Conservation (phyloP, 345 rosid genomes). For the Citrus mangshanensis region DNA sequence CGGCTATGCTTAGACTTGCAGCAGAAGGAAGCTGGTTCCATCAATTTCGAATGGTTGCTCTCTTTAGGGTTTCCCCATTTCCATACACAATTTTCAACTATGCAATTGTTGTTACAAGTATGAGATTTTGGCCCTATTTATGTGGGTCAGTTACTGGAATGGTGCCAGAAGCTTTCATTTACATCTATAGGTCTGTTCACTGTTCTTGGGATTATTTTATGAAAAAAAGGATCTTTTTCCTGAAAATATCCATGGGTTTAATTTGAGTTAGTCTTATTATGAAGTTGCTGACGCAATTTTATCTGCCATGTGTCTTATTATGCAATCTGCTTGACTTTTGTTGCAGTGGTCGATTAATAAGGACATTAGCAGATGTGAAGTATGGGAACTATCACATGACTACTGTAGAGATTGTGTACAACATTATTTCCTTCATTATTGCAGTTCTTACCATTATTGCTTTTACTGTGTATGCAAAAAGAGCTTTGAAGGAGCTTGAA, state of each 20-base stretch:
- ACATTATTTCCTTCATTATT: slow-evolving; percentile 54
- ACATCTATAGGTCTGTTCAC: slow-evolving; percentile 73
- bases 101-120: slow-evolving; percentile 78
- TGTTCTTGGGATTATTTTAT: slow-evolving; percentile 11
- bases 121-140: slow-evolving; percentile 90
- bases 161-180: slow-evolving; percentile 96
- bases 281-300: neutral
- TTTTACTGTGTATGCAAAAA: slow-evolving; percentile 63
- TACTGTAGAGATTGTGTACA: slow-evolving; percentile 65
- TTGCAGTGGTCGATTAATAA: slow-evolving; percentile 75
- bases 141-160: slow-evolving; percentile 90
- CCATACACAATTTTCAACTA: slow-evolving; percentile 98
- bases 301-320: neutral
- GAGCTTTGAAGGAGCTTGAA: slow-evolving; percentile 53
- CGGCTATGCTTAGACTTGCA: slow-evolving; percentile 78
- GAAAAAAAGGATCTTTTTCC: neutral
- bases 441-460: slow-evolving; percentile 61
- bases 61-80: slow-evolving; percentile 92
- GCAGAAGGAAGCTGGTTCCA: slow-evolving; percentile 96
- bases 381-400: slow-evolving; percentile 60
- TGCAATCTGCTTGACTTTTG: neutral
- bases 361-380: slow-evolving; percentile 66
- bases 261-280: neutral
- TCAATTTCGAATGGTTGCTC: slow-evolving; percentile 86
- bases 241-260: neutral